Evolutionary conservation across 2,329 filamentous ascomycete species (phyloP), one percentile per base, ranked within the genome.

Genomic region (Alternaria gaisen): DNA sequence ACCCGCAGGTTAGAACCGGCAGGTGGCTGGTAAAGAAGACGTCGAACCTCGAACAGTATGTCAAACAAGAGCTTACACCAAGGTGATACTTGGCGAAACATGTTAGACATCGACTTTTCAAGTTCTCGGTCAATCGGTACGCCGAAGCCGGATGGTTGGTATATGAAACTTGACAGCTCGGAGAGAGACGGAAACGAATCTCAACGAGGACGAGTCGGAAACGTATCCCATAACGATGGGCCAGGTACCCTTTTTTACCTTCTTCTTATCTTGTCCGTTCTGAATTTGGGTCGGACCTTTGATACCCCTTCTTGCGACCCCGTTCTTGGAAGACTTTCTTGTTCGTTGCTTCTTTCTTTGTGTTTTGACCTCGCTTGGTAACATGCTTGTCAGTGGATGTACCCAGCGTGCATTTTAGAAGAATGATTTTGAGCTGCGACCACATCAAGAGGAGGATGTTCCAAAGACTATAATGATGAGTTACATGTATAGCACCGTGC

Each of bases 221-320:
- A 22, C 14, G 24, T 14, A 26, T 48, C 20, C 6, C 12, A 11
- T 22, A 8, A 11, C 44, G 11, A 34, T 12, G 11, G 18, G 30
- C 46, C 18, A 4, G 3, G 18, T 24, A 11, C 1, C 46, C 34
- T 36, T 22, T 41, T 16, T 42, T 43, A 51, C 22, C n/a, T 47
- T 32, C 44, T 38, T 40, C 41, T 50, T 24, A 48, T 59, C 48
- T 43, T 64, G 30, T 62, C 26, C 36, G 44, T 30, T 41, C 36
- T 36, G 30, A 16, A 56, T 61, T 61, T 68, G 63, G 71, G 69
- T 60, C 60, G 71, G 72, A 69, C 67, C 57, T 75, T 66, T 75
- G 73, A 76, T 76, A 76, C 73, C 67, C 63, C 58, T 68, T 55
- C 44, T 36, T 55, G 53, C 58, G 61, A 36, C 56, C 61, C 56